Evolutionary conservation across 495 filamentous ascomycete species (phyloP).

Genomic region (Penicillium manginii): DNA sequence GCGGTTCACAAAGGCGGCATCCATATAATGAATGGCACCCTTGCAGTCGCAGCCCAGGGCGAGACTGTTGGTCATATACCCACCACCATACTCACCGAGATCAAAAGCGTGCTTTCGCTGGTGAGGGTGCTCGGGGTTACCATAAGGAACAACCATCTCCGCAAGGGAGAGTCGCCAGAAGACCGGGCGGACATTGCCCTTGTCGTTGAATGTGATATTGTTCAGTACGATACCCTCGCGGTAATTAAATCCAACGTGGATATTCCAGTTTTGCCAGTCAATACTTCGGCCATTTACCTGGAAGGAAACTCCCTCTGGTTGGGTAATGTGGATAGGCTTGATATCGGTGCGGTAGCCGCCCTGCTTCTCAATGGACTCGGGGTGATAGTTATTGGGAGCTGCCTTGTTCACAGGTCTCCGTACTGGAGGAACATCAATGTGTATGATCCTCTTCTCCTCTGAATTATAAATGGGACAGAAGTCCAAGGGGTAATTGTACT

Average conservation of each 20-base stretch:
- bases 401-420: conserved; percentile 77
- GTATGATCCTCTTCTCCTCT: conserved; percentile 79
- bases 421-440: conserved; percentile 85
- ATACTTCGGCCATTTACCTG: conserved; percentile 76
- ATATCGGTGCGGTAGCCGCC: conserved; percentile 79
- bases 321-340: conserved; percentile 94
- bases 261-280: conserved; percentile 93
- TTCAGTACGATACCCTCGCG: conserved; percentile 85
- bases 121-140: conserved; percentile 70
- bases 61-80: conserved; percentile 76
- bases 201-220: conserved; percentile 85
- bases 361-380: conserved; percentile 68
- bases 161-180: conserved; percentile 71
- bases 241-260: conserved; percentile 81
- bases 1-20: conserved; percentile 54
- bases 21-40: conserved; percentile 76
- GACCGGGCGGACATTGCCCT: conserved; percentile 70
- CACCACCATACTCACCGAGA: conserved; percentile 74
- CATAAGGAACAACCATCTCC: conserved; percentile 83
- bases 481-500: conserved; percentile 90
- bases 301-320: conserved; percentile 94
- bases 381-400: conserved; percentile 78
- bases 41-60: conserved; percentile 72
- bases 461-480: conserved; percentile 94
- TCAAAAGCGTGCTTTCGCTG: conserved; percentile 82